Percentiles rank a stretch among this genome's conserved stretches.
phyloP scores from a whole-genome alignment of 2,329 filamentous ascomycete genomes.

The Paraconiothyrium sp. region DNA sequence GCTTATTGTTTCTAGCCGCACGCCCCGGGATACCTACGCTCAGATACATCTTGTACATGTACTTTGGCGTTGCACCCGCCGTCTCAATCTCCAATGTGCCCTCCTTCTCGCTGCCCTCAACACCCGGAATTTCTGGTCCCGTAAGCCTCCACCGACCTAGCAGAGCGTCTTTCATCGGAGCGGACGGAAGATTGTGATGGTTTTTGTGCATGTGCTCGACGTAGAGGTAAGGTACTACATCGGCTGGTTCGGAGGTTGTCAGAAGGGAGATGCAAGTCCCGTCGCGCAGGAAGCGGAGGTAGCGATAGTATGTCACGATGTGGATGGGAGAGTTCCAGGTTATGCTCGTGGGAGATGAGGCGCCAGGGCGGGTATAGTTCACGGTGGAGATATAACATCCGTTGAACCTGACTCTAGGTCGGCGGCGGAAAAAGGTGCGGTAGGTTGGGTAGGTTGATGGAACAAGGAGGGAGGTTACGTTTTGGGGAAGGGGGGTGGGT shows the following conservation, averaged over 20 bases:
- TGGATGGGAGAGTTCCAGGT: slow-evolving; percentile 86
- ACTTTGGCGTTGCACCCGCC: slow-evolving; percentile 80
- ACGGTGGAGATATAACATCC: slow-evolving; percentile 97
- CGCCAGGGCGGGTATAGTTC: slow-evolving; percentile 89
- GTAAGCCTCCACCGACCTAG: slow-evolving; percentile 73
- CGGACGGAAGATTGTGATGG: slow-evolving; percentile 54
- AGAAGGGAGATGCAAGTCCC: slow-evolving; percentile 83
- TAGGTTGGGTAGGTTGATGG: slow-evolving; percentile 52
- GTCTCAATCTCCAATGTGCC: slow-evolving; percentile 78
- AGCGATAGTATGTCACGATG: slow-evolving; percentile 98
- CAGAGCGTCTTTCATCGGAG: slow-evolving; percentile 74
- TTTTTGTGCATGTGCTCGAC: slow-evolving; percentile 69
- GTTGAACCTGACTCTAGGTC: slow-evolving; percentile 90
- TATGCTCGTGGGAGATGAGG: slow-evolving; percentile 72
- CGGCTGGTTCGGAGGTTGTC: slow-evolving; percentile 81
- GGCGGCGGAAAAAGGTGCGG: slow-evolving; percentile 78
- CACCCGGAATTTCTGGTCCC: slow-evolving; percentile 52
- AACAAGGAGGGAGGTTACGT: slow-evolving; percentile 41
- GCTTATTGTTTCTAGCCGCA: slow-evolving; percentile 79
- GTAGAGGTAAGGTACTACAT: slow-evolving; percentile 85
- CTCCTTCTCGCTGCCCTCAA: slow-evolving; percentile 35
- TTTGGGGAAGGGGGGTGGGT: slow-evolving; percentile 13
- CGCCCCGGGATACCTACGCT: slow-evolving; percentile 70
- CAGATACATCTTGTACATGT: slow-evolving; percentile 85
- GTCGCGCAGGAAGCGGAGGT: slow-evolving; percentile 93